phyloP scores from a whole-genome alignment of 139 green algal genomes.

The Picochlorum sp. region DNA sequence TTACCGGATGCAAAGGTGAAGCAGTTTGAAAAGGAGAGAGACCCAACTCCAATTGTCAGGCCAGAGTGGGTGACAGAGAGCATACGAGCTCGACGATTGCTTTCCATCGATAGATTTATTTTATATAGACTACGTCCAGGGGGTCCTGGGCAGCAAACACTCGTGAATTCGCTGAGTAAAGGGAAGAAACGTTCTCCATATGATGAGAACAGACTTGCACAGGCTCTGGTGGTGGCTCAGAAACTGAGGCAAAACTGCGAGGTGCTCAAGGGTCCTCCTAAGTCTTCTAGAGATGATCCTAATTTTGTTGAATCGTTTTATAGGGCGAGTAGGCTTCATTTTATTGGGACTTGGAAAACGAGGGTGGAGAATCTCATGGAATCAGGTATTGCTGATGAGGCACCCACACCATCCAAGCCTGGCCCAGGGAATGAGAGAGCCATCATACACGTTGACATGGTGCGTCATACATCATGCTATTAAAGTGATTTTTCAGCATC shows the following conservation, averaged over 20 bases:
- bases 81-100: constrained; percentile 41
- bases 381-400: constrained; percentile 1
- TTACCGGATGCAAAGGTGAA: constrained; percentile 83
- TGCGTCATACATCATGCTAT: background rate
- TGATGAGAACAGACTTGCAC: background rate
- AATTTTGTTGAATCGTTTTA: constrained; percentile 75
- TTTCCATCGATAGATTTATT: constrained; percentile 39
- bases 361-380: constrained; percentile 64
- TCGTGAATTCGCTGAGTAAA: background rate
- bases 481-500: background rate
- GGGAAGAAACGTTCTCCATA: background rate
- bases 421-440: background rate
- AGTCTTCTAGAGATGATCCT: constrained; percentile 54
- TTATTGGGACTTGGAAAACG: constrained; percentile 77
- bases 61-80: constrained; percentile 75
- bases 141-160: constrained; percentile 34
- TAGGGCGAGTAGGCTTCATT: constrained; percentile 61
- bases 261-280: constrained; percentile 45
- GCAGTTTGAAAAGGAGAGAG: constrained; percentile 23
- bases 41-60: constrained; percentile 54
- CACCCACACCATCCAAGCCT: constrained; percentile 14
- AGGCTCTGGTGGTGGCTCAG: constrained; percentile 40
- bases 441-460: constrained; percentile 93
- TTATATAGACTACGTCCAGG: constrained; percentile 28
- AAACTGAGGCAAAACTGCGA: constrained; percentile 54